A percentile compares a stretch with the other conserved stretches of the same genome.
phyloP scores from a whole-genome alignment of 2,329 filamentous ascomycete genomes.

The Colletotrichum lentis region DNA sequence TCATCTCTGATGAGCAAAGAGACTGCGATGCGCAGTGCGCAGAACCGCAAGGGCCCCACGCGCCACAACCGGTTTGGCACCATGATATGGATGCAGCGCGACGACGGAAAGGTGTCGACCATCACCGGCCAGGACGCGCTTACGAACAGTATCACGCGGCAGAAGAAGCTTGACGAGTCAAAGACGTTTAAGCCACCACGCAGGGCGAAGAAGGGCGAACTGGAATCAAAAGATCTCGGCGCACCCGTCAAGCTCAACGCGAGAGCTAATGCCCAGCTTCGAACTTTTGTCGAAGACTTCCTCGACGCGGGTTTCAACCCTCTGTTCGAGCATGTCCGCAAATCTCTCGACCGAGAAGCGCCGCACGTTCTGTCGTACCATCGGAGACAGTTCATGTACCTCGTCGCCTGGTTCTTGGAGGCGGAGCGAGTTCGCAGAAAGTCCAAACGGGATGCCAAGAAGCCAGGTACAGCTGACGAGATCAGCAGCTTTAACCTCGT shows the following conservation, averaged over 20 bases:
- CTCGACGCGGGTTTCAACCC: slow-evolving; percentile 96
- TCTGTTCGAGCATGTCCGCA: slow-evolving; percentile 82
- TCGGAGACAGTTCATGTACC: slow-evolving; percentile 86
- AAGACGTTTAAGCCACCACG: slow-evolving; percentile 91
- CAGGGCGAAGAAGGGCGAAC: slow-evolving; percentile 66
- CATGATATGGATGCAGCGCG: slow-evolving; percentile 95
- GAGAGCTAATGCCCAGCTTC: slow-evolving; percentile 78
- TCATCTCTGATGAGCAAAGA: slow-evolving; percentile 81
- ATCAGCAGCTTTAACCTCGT: slow-evolving; percentile 85
- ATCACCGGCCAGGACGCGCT: slow-evolving; percentile 90
- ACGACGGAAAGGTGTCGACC: slow-evolving; percentile 83
- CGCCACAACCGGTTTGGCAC: slow-evolving; percentile 94
- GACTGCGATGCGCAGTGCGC: slow-evolving; percentile 79
- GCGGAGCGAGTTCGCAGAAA: slow-evolving; percentile 79
- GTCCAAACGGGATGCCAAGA: slow-evolving; percentile 63
- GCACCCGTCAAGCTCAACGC: slow-evolving; percentile 73
- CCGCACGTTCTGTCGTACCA: slow-evolving; percentile 82
- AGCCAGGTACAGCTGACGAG: slow-evolving; percentile 55
- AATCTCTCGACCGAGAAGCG: slow-evolving; percentile 88
- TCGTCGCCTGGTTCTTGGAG: slow-evolving; percentile 90
- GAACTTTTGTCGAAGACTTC: slow-evolving; percentile 89
- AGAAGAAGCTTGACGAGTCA: slow-evolving; percentile 87
- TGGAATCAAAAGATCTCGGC: slow-evolving; percentile 78
- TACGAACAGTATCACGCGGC: slow-evolving; percentile 72
- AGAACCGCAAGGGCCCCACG: slow-evolving; percentile 80